Evolutionary conservation across 768 basidiomycete species (phyloP).

Genomic region (Leucosporidium scottii): DNA sequence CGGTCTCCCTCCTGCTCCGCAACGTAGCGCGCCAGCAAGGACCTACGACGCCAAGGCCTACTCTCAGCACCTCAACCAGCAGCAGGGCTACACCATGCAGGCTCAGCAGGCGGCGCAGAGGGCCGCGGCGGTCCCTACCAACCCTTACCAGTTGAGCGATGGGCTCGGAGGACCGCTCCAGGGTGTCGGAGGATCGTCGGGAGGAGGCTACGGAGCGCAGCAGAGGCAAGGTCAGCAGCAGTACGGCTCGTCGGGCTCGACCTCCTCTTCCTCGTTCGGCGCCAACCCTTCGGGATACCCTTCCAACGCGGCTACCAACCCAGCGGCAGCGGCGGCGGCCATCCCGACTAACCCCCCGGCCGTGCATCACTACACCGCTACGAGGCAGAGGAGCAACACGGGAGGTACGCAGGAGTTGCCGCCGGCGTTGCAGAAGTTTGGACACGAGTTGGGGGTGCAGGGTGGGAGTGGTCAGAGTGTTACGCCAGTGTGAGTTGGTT

Average conservation of each 20-base stretch:
- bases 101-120: slow-evolving; percentile 46
- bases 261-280: background rate
- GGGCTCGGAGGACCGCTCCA: background rate
- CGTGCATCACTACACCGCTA: slow-evolving; percentile 30
- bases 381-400: slow-evolving; percentile 76
- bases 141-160: slow-evolving; percentile 21
- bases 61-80: slow-evolving; percentile 87
- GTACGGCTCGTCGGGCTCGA: background rate
- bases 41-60: slow-evolving; percentile 90
- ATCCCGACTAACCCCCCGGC: slow-evolving; percentile 38
- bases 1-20: slow-evolving; percentile 74
- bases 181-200: background rate
- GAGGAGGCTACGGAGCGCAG: background rate
- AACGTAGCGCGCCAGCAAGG: slow-evolving; percentile 73
- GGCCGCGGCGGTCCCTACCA: slow-evolving; percentile 34
- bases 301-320: background rate
- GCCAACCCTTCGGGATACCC: background rate
- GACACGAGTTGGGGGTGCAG: slow-evolving; percentile 53
- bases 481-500: slow-evolving; percentile 21
- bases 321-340: background rate
- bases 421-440: slow-evolving; percentile 57
- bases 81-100: slow-evolving; percentile 82
- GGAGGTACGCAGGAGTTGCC: slow-evolving; percentile 93
- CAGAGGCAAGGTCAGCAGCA: background rate
- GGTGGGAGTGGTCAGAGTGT: slow-evolving; percentile 64